Conservation (phyloP, 306 rosid species). For the Elaeagnus macrophylla region DNA sequence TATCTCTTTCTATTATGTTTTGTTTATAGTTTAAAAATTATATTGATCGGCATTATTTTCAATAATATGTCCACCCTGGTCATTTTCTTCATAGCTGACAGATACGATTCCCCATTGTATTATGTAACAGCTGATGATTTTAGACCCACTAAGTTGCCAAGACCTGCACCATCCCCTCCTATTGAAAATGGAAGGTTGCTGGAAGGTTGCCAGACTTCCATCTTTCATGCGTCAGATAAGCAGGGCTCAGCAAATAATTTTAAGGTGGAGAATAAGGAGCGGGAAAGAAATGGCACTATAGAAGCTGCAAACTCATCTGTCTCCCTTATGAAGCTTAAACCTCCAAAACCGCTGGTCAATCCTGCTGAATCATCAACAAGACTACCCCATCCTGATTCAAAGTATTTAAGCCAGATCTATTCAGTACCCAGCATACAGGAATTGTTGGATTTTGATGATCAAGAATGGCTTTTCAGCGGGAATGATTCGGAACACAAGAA, state of each 20-base stretch:
- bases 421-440: constrained; percentile 54
- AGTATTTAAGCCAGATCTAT: constrained; percentile 48
- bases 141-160: constrained; percentile 60
- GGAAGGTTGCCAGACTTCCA: constrained; percentile 49
- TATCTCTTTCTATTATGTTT: constrained; percentile 11
- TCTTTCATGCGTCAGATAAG: constrained; percentile 34
- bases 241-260: constrained; percentile 28
- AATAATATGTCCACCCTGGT: constrained; percentile 13
- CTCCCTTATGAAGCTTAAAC: constrained; percentile 30
- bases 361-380: constrained; percentile 32
- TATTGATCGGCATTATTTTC: constrained; percentile 16
- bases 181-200: constrained; percentile 61
- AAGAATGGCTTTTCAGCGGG: constrained; percentile 67
- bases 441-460: constrained; percentile 42
- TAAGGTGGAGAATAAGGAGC: constrained; percentile 43
- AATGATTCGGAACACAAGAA: constrained; percentile 28
- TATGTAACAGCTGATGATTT: constrained; percentile 62
- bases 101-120: constrained; percentile 24
- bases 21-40: constrained; percentile 7
- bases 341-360: constrained; percentile 25
- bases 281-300: constrained; percentile 53
- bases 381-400: constrained; percentile 71
- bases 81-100: constrained; percentile 32
- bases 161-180: constrained; percentile 37
- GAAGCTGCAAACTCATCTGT: constrained; percentile 33